These are phyloP conservation scores for Sapria himalayana DNA, from an alignment of 345 rosid genomes.

Conservation along the genomic window DNA sequence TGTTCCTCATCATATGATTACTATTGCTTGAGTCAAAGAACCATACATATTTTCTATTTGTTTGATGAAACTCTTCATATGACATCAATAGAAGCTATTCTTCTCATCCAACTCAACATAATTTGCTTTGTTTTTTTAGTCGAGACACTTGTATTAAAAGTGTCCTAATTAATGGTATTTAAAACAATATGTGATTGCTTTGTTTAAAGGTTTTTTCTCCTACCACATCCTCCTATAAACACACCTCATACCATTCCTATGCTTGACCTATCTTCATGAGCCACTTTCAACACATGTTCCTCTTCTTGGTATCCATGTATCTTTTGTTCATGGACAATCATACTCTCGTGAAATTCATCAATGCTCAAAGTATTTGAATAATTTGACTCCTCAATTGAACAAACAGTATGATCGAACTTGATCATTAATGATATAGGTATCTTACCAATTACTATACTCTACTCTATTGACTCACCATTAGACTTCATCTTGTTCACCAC, in stretches of 20 bases:
- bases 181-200: constrained; percentile 2
- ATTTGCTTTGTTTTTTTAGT: not conserved
- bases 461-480: not conserved
- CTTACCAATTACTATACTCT: constrained; percentile 1
- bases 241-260: constrained; percentile 3
- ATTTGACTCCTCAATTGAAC: too few relatives aligned
- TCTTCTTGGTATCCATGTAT: constrained; percentile 4
- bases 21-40: constrained; percentile 1
- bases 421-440: constrained; percentile 3
- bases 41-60: constrained; percentile 3
- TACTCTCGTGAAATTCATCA: constrained; percentile 3
- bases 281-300: constrained; percentile 3
- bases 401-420: too few relatives aligned
- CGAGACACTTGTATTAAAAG: not conserved
- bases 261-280: not conserved
- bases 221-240: constrained; percentile 1
- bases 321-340: constrained; percentile 5
- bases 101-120: not conserved
- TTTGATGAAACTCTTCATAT: not conserved
- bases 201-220: not conserved
- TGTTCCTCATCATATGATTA: constrained; percentile 5
- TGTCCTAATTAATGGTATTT: constrained; percentile 3
- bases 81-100: not conserved
- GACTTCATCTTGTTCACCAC: constrained; percentile 4
- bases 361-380: too few relatives aligned